Evolutionary conservation across 805 yeast species (phyloP).

Genomic region (Yarrowia bubula): DNA sequence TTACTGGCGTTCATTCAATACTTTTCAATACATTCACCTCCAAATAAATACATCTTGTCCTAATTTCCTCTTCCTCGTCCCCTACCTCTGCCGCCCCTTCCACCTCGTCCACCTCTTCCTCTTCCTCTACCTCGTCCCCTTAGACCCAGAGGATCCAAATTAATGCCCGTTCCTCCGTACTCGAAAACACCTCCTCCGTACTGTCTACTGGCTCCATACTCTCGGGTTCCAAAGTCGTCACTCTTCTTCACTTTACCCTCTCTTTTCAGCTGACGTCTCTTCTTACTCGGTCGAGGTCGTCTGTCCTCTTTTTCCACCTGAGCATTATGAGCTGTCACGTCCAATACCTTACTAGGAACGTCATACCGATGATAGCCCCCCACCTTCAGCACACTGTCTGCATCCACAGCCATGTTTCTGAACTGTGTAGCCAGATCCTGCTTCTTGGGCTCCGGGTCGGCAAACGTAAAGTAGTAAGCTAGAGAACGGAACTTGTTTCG

Average conservation of each 20-base stretch:
- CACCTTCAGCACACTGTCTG: not conserved
- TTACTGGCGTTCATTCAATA: too few relatives aligned
- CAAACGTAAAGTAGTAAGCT: slow-evolving; percentile 23
- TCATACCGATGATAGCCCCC: slow-evolving; percentile 10
- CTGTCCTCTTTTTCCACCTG: not conserved
- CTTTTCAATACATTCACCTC: not conserved
- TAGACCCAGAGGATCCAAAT: not conserved
- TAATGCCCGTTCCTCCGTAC: slow-evolving; percentile 6
- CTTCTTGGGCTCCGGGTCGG: slow-evolving; percentile 13
- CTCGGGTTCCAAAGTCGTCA: slow-evolving; percentile 1
- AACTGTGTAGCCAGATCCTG: slow-evolving; percentile 12
- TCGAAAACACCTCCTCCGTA: slow-evolving; percentile 12
- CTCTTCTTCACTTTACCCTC: slow-evolving; percentile 14
- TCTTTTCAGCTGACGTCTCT: slow-evolving; percentile 1
- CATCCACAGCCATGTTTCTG: slow-evolving; percentile 7
- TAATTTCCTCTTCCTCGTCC: not conserved
- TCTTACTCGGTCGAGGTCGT: slow-evolving; percentile 20
- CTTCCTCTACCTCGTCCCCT: not conserved
- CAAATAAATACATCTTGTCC: not conserved
- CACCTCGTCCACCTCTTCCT: slow-evolving; percentile 12
- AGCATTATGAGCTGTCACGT: slow-evolving; percentile 3
- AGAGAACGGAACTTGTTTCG: slow-evolving; percentile 15
- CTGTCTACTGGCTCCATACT: slow-evolving; percentile 19
- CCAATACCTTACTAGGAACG: slow-evolving; percentile 18
- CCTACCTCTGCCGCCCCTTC: not conserved